Conservation (phyloP, 2,329 filamentous ascomycete species). For the Knufia petricola region DNA sequence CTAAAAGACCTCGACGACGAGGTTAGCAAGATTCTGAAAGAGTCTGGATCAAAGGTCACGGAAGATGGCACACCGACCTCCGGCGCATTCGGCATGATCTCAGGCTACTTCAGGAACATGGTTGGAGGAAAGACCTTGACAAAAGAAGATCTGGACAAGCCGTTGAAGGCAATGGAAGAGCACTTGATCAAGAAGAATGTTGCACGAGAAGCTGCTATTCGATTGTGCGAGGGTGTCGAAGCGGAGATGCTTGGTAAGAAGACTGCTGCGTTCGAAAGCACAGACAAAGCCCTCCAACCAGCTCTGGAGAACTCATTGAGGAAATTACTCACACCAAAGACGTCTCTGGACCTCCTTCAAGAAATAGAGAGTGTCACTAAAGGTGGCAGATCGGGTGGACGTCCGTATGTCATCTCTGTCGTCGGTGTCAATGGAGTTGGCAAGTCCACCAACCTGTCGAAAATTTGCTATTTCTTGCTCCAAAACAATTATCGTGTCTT, state of each 20-base stretch:
- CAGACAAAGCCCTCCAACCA: constrained; percentile 70
- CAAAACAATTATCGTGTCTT: constrained; percentile 96
- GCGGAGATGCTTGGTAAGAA: constrained; percentile 82
- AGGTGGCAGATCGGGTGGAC: constrained; percentile 54
- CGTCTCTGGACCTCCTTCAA: constrained; percentile 84
- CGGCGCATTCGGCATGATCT: constrained; percentile 70
- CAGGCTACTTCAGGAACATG: constrained; percentile 85
- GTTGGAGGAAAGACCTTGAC: constrained; percentile 89
- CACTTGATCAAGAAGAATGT: constrained; percentile 94
- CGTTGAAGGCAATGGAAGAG: constrained; percentile 92
- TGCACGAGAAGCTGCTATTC: constrained; percentile 82
- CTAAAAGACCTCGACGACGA: constrained; percentile 89
- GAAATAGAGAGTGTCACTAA: constrained; percentile 75
- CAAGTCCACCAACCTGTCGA: constrained; percentile 94
- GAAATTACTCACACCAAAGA: constrained; percentile 92
- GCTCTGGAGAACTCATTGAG: constrained; percentile 88
- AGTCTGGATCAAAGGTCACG: constrained; percentile 58
- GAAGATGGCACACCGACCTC: constrained; percentile 51
- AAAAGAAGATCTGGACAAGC: constrained; percentile 78
- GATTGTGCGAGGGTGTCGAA: constrained; percentile 84
- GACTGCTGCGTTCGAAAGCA: constrained; percentile 82
- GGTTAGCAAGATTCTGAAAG: constrained; percentile 77
- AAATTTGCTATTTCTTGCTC: constrained; percentile 94
- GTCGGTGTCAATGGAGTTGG: constrained; percentile 97
- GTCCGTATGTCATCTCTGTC: constrained; percentile 95